Evolutionary conservation across 148 eudicot species (phyloP).

Genomic region (Camellia japonica): DNA sequence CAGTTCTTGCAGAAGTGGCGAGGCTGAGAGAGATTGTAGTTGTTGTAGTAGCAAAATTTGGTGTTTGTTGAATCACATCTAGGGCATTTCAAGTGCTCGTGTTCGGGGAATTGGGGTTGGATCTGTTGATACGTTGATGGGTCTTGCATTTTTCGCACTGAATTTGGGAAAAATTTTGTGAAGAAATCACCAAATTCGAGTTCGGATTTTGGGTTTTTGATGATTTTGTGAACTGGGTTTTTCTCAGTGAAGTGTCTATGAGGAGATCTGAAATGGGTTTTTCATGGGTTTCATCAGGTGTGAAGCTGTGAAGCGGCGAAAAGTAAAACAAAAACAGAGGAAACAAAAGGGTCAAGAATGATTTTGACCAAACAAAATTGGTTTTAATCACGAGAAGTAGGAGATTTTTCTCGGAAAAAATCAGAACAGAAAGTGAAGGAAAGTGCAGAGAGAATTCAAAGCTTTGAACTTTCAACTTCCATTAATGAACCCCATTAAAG

Average conservation of each 20-base stretch:
- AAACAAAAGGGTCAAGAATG: background rate
- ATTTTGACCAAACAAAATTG: background rate
- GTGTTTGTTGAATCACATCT: slow-evolving; percentile 60
- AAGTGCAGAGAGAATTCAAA: slow-evolving; percentile 2
- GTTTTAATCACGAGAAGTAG: background rate
- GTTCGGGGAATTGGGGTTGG: slow-evolving; percentile 46
- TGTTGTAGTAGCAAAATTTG: slow-evolving; percentile 74
- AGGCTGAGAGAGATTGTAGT: slow-evolving; percentile 69
- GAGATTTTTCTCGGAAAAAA: background rate
- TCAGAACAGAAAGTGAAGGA: background rate
- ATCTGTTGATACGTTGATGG: slow-evolving; percentile 33
- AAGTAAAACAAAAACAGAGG: background rate
- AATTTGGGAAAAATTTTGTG: background rate
- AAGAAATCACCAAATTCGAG: background rate
- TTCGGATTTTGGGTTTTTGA: background rate
- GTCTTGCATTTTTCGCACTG: slow-evolving; percentile 27
- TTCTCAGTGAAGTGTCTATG: background rate
- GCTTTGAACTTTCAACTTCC: background rate
- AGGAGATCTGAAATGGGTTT: slow-evolving; percentile 2
- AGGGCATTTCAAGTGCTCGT: slow-evolving; percentile 61
- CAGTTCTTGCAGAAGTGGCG: slow-evolving; percentile 51
- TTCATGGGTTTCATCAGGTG: background rate
- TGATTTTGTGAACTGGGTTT: background rate
- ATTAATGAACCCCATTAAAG: background rate
- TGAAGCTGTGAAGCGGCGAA: background rate